Percentiles rank a stretch among this genome's conserved stretches.
Conservation (phyloP, 345 rosid genomes). For the Lepidium aucheri region DNA sequence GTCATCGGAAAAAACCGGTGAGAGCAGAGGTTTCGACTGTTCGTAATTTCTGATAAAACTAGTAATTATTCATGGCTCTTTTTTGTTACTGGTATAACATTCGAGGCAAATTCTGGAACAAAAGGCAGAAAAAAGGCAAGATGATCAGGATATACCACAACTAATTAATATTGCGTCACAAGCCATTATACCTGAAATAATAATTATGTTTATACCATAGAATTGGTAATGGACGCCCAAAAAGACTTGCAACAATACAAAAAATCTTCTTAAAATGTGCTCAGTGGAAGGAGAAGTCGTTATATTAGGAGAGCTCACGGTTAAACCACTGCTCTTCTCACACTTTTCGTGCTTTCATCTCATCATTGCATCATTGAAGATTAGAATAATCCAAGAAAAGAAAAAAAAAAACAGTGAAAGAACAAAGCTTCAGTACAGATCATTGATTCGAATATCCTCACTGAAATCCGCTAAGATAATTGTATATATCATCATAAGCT, state of each 20-base stretch:
- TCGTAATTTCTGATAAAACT: too few relatives aligned
- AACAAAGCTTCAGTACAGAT: conserved; percentile 85
- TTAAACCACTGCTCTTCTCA: conserved; percentile 60
- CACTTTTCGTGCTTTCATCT: conserved; percentile 48
- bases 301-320: conserved; percentile 58
- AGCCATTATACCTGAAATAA: conserved; percentile 85
- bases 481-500: conserved; percentile 72
- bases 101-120: conserved; percentile 76
- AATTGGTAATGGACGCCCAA: conserved; percentile 75
- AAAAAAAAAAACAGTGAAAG: neutral
- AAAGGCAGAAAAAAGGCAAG: conserved; percentile 32
- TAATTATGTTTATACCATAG: conserved; percentile 36
- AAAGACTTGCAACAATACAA: neutral
- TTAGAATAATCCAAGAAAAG: neutral
- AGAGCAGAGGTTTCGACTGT: too few relatives aligned
- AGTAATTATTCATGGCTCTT: too few relatives aligned
- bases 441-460: conserved; percentile 53
- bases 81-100: conserved; percentile 1
- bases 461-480: conserved; percentile 98
- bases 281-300: conserved; percentile 99
- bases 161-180: conserved; percentile 38
- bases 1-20: too few relatives aligned
- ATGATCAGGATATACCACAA: conserved; percentile 71
- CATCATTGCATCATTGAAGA: conserved; percentile 48
- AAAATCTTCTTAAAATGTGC: conserved; percentile 14